Conservation (phyloP, 768 basidiomycete genomes). For the Tulasnella sp. region DNA sequence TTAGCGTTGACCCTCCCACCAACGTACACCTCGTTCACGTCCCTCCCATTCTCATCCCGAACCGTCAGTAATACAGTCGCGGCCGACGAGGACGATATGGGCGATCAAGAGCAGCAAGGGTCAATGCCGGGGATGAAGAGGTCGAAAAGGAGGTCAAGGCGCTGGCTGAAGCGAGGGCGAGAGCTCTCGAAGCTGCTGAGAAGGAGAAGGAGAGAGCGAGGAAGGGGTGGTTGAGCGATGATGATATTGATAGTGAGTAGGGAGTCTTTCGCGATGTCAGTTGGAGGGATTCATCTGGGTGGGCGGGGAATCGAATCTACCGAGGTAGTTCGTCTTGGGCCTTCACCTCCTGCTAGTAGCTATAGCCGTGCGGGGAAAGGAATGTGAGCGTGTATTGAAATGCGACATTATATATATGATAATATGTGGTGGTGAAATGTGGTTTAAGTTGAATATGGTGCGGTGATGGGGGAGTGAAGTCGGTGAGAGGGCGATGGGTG, state of each 20-base stretch:
- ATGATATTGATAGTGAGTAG: constrained; percentile 12
- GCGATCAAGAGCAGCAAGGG: not conserved
- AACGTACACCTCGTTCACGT: not conserved
- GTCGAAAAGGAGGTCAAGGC: not conserved
- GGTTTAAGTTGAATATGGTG: too few relatives aligned
- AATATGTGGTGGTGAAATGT: not conserved
- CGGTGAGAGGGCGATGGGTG: not conserved
- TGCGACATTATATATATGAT: not conserved
- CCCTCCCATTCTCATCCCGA: not conserved
- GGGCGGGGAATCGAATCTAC: not conserved
- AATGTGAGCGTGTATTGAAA: not conserved
- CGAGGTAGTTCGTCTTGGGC: not conserved
- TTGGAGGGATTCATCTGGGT: too few relatives aligned
- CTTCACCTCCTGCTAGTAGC: too few relatives aligned
- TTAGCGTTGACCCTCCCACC: not conserved
- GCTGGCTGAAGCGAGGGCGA: not conserved
- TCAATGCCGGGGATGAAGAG: not conserved
- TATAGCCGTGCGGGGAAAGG: not conserved
- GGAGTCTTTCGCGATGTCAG: not conserved
- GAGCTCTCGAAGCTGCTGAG: not conserved
- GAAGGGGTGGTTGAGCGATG: constrained; percentile 18
- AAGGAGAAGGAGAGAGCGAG: not conserved
- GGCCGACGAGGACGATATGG: constrained; percentile 13
- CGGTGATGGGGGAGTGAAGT: not conserved
- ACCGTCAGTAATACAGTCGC: not conserved